These are phyloP conservation scores for Choanephora cucurbitarum DNA, from an alignment of 371 early-diverging fungal genomes.

Conservation along the genomic window DNA sequence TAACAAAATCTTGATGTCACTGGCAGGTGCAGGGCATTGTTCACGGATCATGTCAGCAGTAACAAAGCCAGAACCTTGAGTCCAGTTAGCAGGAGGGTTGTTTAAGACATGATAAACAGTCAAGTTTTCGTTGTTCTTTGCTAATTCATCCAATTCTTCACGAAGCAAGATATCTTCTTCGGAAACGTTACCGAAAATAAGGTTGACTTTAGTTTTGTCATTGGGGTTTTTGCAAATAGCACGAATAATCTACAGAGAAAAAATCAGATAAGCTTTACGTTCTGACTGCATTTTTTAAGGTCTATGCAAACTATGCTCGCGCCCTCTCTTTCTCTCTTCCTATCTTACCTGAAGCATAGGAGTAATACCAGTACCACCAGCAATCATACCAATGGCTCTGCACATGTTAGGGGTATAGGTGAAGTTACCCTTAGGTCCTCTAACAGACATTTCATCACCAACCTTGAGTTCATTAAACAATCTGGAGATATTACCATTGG, in stretches of 20 bases:
- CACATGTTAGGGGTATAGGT: conserved; percentile 80
- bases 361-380: conserved; percentile 93
- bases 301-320: neutral
- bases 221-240: conserved; percentile 82
- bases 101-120: conserved; percentile 86
- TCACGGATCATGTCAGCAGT: conserved; percentile 79
- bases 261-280: neutral
- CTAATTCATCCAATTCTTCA: conserved; percentile 82
- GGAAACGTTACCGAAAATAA: conserved; percentile 92
- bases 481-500: conserved; percentile 80
- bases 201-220: conserved; percentile 80
- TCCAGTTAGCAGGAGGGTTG: conserved; percentile 83
- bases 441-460: conserved; percentile 75
- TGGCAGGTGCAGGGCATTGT: conserved; percentile 75
- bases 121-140: conserved; percentile 77
- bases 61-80: conserved; percentile 86
- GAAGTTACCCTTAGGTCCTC: conserved; percentile 91
- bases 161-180: conserved; percentile 88
- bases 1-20: conserved; percentile 84
- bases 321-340: conserved; percentile 4
- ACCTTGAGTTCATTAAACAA: conserved; percentile 66
- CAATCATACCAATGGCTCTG: conserved; percentile 87
- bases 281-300: neutral
- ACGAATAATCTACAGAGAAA: conserved; percentile 65
- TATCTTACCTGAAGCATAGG: conserved; percentile 72